phyloP scores from a whole-genome alignment of 768 basidiomycete species.

The Tricholoma saponaceum region DNA sequence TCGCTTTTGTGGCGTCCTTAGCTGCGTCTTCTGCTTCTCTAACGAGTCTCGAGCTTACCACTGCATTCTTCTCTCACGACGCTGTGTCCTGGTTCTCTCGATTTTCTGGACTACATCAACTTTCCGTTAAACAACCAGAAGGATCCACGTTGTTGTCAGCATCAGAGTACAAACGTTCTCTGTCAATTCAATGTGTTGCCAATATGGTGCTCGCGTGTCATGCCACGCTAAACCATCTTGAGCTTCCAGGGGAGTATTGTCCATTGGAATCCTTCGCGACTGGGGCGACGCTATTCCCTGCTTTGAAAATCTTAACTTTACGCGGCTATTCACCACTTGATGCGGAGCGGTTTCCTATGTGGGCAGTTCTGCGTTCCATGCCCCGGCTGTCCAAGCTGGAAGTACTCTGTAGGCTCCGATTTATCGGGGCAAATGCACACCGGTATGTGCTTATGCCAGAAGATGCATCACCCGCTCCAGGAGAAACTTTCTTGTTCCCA shows the following conservation, averaged over 20 bases:
- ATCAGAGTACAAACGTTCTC: constrained; percentile 4
- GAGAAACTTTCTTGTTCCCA: constrained; percentile 4
- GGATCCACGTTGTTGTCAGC: constrained; percentile 7
- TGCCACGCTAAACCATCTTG: constrained; percentile 7
- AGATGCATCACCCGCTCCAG: neutral
- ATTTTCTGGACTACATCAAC: constrained; percentile 9
- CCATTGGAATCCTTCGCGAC: constrained; percentile 1
- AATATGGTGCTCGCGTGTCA: constrained; percentile 11
- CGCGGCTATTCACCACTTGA: constrained; percentile 10
- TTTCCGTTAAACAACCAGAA: constrained; percentile 8
- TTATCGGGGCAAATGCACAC: constrained; percentile 7
- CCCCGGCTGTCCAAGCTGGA: constrained; percentile 8
- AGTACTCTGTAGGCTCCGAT: constrained; percentile 7
- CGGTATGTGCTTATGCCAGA: constrained; percentile 8
- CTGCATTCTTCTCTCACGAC: constrained; percentile 9
- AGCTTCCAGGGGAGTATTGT: constrained; percentile 13
- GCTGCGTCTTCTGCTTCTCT: constrained; percentile 8
- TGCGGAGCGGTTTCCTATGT: constrained; percentile 4
- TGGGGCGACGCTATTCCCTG: neutral
- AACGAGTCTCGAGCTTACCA: constrained; percentile 8
- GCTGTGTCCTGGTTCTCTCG: constrained; percentile 4
- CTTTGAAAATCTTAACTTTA: constrained; percentile 8
- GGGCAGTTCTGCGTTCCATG: constrained; percentile 8
- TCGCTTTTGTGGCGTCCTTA: constrained; percentile 5
- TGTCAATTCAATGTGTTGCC: constrained; percentile 7